A percentile compares a stretch with the other conserved stretches of the same genome.
Evolutionary conservation across 2,329 filamentous ascomycete genomes (phyloP).

Genomic region (Zasmidium cellare): DNA sequence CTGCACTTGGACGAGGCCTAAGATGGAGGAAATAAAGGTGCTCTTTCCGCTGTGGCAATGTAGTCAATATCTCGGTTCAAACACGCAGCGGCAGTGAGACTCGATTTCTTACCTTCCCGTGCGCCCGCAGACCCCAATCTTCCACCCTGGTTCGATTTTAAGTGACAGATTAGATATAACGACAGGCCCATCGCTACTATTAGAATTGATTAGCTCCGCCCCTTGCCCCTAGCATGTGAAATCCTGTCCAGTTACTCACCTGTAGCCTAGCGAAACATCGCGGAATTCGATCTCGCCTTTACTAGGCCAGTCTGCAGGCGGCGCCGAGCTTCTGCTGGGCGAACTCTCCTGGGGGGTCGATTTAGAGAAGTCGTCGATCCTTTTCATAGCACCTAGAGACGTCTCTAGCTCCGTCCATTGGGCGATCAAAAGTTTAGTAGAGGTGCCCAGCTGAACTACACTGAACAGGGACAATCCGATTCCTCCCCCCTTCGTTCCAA

Average conservation of each 20-base stretch:
- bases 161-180: slow-evolving; percentile 28
- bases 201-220: no score
- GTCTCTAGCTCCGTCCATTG: slow-evolving; percentile 9
- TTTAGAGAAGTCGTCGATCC: no score
- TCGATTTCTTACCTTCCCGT: slow-evolving; percentile 45
- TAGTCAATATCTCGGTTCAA: no score
- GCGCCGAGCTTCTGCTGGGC: background rate
- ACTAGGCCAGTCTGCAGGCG: slow-evolving; percentile 2
- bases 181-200: no score
- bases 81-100: slow-evolving; percentile 39
- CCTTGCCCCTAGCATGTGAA: no score
- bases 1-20: slow-evolving; percentile 41
- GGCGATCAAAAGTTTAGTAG: background rate
- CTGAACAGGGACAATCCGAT: no score
- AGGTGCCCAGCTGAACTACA: slow-evolving; percentile 1
- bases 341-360: no score
- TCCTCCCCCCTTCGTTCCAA: no score
- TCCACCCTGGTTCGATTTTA: slow-evolving; percentile 32
- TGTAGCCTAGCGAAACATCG: slow-evolving; percentile 3
- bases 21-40: no score
- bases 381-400: slow-evolving; percentile 1
- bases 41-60: no score
- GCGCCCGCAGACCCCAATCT: slow-evolving; percentile 37
- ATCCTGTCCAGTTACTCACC: background rate
- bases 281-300: background rate